Percentiles rank a stretch among this genome's conserved stretches.
phyloP scores from a whole-genome alignment of 2,329 filamentous ascomycete genomes.

The Hypoxylon sp. region DNA sequence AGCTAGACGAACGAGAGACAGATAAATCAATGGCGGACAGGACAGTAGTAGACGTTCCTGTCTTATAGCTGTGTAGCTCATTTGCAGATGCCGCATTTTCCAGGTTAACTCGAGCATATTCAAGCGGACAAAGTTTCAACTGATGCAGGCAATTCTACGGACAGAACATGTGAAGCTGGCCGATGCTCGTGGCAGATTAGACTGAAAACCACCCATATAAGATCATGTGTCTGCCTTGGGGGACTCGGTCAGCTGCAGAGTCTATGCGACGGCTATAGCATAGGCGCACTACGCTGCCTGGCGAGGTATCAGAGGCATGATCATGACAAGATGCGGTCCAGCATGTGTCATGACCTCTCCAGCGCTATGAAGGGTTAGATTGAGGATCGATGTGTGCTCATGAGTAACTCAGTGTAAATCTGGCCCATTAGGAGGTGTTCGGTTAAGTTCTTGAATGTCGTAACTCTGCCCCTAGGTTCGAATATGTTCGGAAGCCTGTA shows the following conservation, averaged over 20 bases:
- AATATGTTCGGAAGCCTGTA: background rate
- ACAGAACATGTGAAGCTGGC: conserved; percentile 12
- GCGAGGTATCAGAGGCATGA: conserved; percentile 17
- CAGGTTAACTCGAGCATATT: conserved; percentile 1
- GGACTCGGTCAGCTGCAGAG: conserved; percentile 14
- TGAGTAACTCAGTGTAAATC: background rate
- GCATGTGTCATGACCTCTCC: conserved; percentile 13
- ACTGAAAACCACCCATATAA: conserved; percentile 8
- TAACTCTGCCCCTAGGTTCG: conserved; percentile 1
- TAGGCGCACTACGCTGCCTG: conserved; percentile 9
- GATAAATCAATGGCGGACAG: conserved; percentile 4
- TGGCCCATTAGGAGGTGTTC: background rate
- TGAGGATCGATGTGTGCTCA: too few relatives aligned
- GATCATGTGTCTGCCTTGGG: conserved; percentile 5
- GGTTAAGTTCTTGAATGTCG: background rate
- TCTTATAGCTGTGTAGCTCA: conserved; percentile 29
- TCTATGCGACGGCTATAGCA: conserved; percentile 12
- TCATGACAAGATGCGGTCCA: background rate
- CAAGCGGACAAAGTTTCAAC: conserved; percentile 17
- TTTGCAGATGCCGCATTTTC: conserved; percentile 2
- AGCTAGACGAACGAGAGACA: background rate
- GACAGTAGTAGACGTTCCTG: background rate
- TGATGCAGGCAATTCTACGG: conserved; percentile 20
- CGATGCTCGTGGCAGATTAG: conserved; percentile 36
- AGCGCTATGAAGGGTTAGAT: background rate